Evolutionary conservation across 2,329 filamentous ascomycete genomes (phyloP), one percentile per base, ranked within the genome.

Genomic region (Aurifilum marmelostoma): DNA sequence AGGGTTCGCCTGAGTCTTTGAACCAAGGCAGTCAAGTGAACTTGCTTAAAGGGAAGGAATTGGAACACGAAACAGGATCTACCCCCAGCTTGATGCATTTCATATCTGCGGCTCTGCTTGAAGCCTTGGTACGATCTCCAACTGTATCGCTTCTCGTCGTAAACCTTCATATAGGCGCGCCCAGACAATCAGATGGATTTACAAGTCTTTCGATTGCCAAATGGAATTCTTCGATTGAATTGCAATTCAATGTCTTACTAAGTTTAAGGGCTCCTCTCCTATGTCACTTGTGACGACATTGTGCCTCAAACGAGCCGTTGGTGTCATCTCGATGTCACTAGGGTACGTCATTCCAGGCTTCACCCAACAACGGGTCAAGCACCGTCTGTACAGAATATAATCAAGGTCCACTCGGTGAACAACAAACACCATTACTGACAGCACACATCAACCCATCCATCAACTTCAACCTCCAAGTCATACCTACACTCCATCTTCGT

Each of bases 321-420:
- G 58, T 61, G 58, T 61, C 58, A 61, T 61, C 34, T 18, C 21
- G 27, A 29, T 34, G 37, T 43, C 37, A 62, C 59, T 43, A n/a
- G n/a, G n/a, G n/a, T n/a, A 62, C 37, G 59, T 62, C 59, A 62
- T 62, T 11, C 37, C 37, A 62, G 37, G 43, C 56, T 37, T 37
- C 56, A 37, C 29, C n/a, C n/a, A n/a, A n/a, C n/a, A n/a, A n/a
- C n/a, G n/a, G n/a, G n/a, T n/a, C n/a, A n/a, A n/a, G n/a, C n/a
- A n/a, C n/a, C n/a, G n/a, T n/a, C n/a, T 37, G 29, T 9, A 61
- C 59, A 27, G 41, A 9, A 24, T 61, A 16, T 24, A n/a, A n/a
- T n/a, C n/a, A 37, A 21, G 27, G n/a, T 34, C 56, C 56, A 37
- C 56, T n/a, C n/a, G n/a, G n/a, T 37, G 56, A 37, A n/a, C 27